These are phyloP conservation scores for Trypanosoma platydactyli DNA, from an alignment of 208 protist genomes.

Conservation along the genomic window DNA sequence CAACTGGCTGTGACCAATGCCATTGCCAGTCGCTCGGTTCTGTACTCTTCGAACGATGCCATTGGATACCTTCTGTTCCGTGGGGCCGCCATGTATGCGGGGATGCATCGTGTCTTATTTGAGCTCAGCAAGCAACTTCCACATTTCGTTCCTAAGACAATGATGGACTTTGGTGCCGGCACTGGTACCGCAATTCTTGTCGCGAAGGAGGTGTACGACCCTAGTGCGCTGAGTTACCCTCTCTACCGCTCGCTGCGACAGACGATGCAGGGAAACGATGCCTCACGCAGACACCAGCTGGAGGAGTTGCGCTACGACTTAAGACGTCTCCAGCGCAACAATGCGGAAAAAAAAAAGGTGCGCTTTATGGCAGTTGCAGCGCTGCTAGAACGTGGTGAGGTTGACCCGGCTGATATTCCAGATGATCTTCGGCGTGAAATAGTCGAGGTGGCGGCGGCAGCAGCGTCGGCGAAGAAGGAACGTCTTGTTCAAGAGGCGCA, in stretches of 20 bases:
- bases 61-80: conserved; percentile 90
- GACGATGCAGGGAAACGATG: conserved; percentile 77
- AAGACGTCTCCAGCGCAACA: conserved; percentile 72
- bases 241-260: conserved; percentile 82
- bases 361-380: conserved; percentile 89
- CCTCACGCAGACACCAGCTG: conserved; percentile 49
- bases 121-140: conserved; percentile 87
- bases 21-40: conserved; percentile 72
- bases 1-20: conserved; percentile 82
- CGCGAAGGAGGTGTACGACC: conserved; percentile 90
- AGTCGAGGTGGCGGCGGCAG: conserved; percentile 58
- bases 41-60: conserved; percentile 81
- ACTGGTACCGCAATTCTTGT: conserved; percentile 84
- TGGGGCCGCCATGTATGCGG: conserved; percentile 86
- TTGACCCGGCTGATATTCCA: conserved; percentile 68
- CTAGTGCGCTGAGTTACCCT: conserved; percentile 78
- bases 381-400: conserved; percentile 74
- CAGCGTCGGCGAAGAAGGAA: conserved; percentile 51
- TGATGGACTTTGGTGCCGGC: conserved; percentile 87
- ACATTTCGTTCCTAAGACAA: conserved; percentile 85
- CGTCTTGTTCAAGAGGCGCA: conserved; percentile 55
- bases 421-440: conserved; percentile 72
- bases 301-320: conserved; percentile 76
- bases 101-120: conserved; percentile 86
- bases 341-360: conserved; percentile 79